phyloP scores from a whole-genome alignment of 2,329 filamentous ascomycete species.

The Hypoxylon sp. region DNA sequence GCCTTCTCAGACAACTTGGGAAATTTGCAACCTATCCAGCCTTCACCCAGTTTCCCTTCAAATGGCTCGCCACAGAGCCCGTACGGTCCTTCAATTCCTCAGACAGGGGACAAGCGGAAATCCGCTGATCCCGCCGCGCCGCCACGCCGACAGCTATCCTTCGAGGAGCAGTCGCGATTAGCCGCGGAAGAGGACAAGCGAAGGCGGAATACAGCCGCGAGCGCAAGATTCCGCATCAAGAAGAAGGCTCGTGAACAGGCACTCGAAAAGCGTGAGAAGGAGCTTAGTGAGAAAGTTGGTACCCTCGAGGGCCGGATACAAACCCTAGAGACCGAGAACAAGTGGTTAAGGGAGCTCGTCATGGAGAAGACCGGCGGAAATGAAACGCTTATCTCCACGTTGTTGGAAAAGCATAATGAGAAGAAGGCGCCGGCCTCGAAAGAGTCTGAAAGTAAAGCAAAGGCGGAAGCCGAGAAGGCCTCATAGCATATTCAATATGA shows the following conservation, averaged over 20 bases:
- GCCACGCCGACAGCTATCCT: slow-evolving; percentile 64
- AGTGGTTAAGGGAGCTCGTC: slow-evolving; percentile 72
- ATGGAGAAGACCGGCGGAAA: slow-evolving; percentile 83
- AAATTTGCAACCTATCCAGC: slow-evolving; percentile 67
- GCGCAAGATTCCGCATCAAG: slow-evolving; percentile 91
- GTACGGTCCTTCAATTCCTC: slow-evolving; percentile 52
- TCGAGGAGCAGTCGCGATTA: slow-evolving; percentile 79
- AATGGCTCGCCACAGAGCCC: slow-evolving; percentile 58
- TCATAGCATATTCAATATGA: slow-evolving; percentile 27
- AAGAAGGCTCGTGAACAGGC: slow-evolving; percentile 96
- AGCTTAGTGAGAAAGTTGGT: slow-evolving; percentile 84
- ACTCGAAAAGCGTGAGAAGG: slow-evolving; percentile 84
- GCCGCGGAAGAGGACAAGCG: slow-evolving; percentile 93
- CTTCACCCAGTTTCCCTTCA: slow-evolving; percentile 63
- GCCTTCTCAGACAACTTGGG: slow-evolving; percentile 61
- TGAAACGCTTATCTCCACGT: slow-evolving; percentile 65
- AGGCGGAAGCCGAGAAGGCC: slow-evolving; percentile 38
- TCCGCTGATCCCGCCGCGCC: slow-evolving; percentile 59
- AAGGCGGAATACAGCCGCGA: slow-evolving; percentile 88
- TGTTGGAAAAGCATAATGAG: slow-evolving; percentile 66
- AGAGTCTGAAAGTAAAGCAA: slow-evolving; percentile 41
- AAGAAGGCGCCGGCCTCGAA: slow-evolving; percentile 53
- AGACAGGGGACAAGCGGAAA: slow-evolving; percentile 63
- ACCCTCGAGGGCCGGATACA: slow-evolving; percentile 80
- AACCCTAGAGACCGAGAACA: slow-evolving; percentile 70